Evolutionary conservation across 2,329 filamentous ascomycete species (phyloP).

Genomic region (Verticillium longisporum): DNA sequence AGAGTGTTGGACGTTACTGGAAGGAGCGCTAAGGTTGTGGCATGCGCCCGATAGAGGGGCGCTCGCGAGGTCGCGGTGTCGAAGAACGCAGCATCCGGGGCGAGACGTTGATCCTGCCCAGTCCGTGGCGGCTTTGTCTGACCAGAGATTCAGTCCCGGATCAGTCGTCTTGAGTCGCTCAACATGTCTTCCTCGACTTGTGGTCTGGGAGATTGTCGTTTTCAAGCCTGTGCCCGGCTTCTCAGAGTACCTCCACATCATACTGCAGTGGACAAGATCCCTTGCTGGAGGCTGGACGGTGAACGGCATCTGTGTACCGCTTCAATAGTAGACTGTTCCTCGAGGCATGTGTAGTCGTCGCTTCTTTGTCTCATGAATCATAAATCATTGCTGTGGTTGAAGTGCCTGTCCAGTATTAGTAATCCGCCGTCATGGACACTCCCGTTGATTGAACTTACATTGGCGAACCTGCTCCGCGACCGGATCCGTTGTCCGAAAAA

Average conservation of each 20-base stretch:
- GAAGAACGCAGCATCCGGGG: not conserved
- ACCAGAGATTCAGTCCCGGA: not conserved
- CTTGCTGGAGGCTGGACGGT: not conserved
- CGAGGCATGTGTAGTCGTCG: no score
- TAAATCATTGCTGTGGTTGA: not conserved
- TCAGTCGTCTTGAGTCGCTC: not conserved
- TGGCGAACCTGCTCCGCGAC: constrained; percentile 68
- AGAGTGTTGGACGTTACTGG: not conserved
- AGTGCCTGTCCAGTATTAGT: not conserved
- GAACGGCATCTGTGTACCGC: not conserved
- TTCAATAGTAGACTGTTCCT: not conserved
- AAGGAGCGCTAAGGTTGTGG: not conserved
- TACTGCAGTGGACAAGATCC: not conserved
- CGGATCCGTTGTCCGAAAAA: constrained; percentile 74
- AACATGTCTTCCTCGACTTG: not conserved
- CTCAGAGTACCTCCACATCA: not conserved
- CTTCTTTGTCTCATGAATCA: not conserved
- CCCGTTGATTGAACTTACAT: constrained; percentile 3
- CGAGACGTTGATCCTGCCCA: not conserved
- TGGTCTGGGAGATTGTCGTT: not conserved
- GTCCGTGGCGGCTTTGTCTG: not conserved
- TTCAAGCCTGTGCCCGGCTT: not conserved
- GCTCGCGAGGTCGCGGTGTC: not conserved
- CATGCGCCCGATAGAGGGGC: not conserved
- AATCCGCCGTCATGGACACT: not conserved